phyloP scores from a whole-genome alignment of 257 asterid species.

The Petunia secreta region DNA sequence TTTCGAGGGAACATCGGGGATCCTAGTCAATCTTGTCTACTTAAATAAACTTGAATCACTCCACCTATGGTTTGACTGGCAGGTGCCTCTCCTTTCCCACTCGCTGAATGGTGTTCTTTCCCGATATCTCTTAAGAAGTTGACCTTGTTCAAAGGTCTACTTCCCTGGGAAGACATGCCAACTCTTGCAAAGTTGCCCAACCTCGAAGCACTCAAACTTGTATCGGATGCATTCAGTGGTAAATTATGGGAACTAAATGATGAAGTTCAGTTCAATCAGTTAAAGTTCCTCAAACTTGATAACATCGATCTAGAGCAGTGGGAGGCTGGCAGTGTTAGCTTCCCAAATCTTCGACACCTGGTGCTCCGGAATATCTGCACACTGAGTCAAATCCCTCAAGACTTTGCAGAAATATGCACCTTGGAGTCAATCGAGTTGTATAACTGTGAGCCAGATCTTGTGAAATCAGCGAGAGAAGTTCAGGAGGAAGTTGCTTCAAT shows the following conservation, averaged over 20 bases:
- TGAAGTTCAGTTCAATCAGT: not conserved
- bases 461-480: constrained; percentile 19
- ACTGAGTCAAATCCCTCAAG: constrained; percentile 14
- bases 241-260: constrained; percentile 8
- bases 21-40: not conserved
- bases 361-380: not conserved
- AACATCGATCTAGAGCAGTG: constrained; percentile 1
- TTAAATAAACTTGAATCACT: not conserved
- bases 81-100: not conserved
- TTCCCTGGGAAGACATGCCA: constrained; percentile 9
- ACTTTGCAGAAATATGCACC: constrained; percentile 1
- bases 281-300: constrained; percentile 5
- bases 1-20: not conserved
- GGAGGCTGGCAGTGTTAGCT: not conserved
- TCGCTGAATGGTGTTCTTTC: not conserved
- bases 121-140: constrained; percentile 3
- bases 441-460: not conserved
- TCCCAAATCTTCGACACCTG: not conserved
- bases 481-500: not conserved
- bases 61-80: not conserved
- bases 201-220: constrained; percentile 24
- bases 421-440: constrained; percentile 10
- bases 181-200: not conserved
- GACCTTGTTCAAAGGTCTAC: not conserved
- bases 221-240: not conserved